These are phyloP conservation scores for Daldinia grandis DNA, from an alignment of 495 filamentous ascomycete species.

Conservation along the genomic window DNA sequence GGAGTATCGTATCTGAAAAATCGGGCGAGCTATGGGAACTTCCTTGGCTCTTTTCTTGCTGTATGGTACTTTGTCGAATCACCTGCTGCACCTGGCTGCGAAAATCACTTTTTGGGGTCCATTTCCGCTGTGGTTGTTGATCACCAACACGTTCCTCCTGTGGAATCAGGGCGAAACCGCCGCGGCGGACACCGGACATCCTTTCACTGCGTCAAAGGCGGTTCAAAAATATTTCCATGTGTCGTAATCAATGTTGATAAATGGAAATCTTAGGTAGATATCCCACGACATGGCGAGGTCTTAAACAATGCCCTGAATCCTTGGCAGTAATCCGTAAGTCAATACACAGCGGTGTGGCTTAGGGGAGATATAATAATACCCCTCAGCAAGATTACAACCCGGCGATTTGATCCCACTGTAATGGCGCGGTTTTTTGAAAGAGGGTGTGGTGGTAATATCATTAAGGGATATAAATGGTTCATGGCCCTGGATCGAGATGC, in stretches of 20 bases:
- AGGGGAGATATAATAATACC: conserved; percentile 15
- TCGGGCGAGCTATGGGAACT: conserved; percentile 30
- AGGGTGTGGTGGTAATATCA: conserved; percentile 23
- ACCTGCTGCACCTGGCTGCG: conserved; percentile 36
- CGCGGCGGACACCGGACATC: conserved; percentile 5
- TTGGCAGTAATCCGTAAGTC: not conserved
- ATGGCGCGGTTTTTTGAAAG: not conserved
- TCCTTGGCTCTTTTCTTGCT: not conserved
- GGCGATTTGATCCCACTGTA: conserved; percentile 9
- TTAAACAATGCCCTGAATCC: not conserved
- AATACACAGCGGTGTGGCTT: not conserved
- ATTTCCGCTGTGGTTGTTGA: conserved; percentile 12
- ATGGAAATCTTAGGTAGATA: not conserved
- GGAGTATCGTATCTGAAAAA: conserved; percentile 34
- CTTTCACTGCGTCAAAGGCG: not conserved
- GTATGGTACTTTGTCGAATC: conserved; percentile 10
- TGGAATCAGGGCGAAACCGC: conserved; percentile 32
- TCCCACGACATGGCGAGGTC: not conserved
- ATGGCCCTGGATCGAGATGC: conserved; percentile 25
- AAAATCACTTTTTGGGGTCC: conserved; percentile 22
- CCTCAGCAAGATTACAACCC: conserved; percentile 25
- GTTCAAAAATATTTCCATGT: not conserved
- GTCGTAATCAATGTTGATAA: not conserved
- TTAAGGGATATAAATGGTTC: conserved; percentile 9
- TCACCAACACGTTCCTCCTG: conserved; percentile 12